Evolutionary conservation across 257 asterid species (phyloP), one percentile per base, ranked within the genome.

Genomic region (Ocimum tenuiflorum): DNA sequence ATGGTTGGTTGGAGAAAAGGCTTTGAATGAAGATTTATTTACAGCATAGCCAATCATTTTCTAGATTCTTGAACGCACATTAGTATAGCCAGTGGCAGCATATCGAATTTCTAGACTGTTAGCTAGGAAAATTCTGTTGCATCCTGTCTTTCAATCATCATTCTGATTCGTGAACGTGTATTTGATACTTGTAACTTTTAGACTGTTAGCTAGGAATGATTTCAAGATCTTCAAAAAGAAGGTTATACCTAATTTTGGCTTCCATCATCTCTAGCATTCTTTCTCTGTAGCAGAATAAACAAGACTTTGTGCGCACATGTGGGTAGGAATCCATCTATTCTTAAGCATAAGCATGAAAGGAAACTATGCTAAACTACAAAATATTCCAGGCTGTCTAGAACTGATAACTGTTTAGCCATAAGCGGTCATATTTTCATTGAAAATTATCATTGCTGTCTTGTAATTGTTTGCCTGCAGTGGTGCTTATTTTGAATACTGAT

Each of bases 341-440:
- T 64, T 47, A 27, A 57, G 56, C 70, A 59, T 38, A 57, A 60
- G 38, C 42, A 52, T 52, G 65, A 47, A 48, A 46, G 35, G 5
- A 41, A 13, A 41, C 49, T 43, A 38, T 56, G 55, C 73, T 55
- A 72, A 56, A 68, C 67, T 68, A 65, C 74, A 72, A 68, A 38
- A 68, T 5, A 15, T 55, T 77, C 62, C 78, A 77, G 73, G 47
- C 78, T 68, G 81, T 63, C 62, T 18, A 33, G 66, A 50, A 46
- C n/a, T 60, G 53, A 46, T 39, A 42, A 72, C 29, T 54, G 46
- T 57, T 23, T 49, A 39, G 50, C 63, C 35, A 60, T 22, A 55
- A 61, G 35, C 61, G 60, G 53, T 45, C 81, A 62, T 17, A 53
- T 61, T 55, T 63, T 39, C 23, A 43, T 46, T 31, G 24, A 42